Percentiles rank a stretch among this genome's conserved stretches.
These are phyloP conservation scores for Auricularia sp. DNA, from an alignment of 768 basidiomycete species.

Conservation along the genomic window DNA sequence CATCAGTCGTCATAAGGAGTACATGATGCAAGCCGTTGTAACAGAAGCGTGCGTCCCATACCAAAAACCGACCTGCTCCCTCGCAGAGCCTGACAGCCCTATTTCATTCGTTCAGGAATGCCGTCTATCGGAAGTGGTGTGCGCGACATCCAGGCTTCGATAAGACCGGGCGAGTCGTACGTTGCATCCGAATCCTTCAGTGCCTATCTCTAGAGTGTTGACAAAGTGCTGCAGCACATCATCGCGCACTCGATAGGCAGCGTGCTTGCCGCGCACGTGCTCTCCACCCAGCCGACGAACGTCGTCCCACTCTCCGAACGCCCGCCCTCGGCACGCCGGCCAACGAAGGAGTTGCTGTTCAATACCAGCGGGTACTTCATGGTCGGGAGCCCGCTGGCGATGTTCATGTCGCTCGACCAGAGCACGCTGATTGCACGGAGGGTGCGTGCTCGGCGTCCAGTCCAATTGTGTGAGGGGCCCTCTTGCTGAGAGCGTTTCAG, in stretches of 20 bases:
- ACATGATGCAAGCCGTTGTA: slow-evolving; percentile 34
- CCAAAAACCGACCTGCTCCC: not conserved
- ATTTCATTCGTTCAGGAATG: slow-evolving; percentile 16
- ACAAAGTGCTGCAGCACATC: slow-evolving; percentile 16
- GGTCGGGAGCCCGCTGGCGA: slow-evolving; percentile 29
- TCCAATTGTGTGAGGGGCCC: not conserved
- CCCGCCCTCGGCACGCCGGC: not conserved
- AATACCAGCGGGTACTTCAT: slow-evolving; percentile 25
- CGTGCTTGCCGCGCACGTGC: slow-evolving; percentile 28
- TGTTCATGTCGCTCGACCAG: slow-evolving; percentile 33
- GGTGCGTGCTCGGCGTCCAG: slow-evolving; percentile 23
- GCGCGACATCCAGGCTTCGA: slow-evolving; percentile 31
- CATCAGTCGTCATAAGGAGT: slow-evolving; percentile 21
- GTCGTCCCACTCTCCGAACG: not conserved
- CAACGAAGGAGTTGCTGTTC: slow-evolving; percentile 24
- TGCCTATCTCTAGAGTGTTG: not conserved
- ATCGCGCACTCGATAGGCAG: slow-evolving; percentile 34
- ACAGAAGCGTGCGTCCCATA: slow-evolving; percentile 17
- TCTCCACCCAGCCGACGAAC: slow-evolving; percentile 30
- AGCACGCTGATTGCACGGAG: slow-evolving; percentile 32
- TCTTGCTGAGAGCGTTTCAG: not conserved
- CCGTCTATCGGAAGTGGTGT: slow-evolving; percentile 31
- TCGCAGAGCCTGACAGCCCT: not conserved
- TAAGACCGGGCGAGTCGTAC: slow-evolving; percentile 21
- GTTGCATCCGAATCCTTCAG: not conserved